Percentiles rank a stretch among this genome's conserved stretches.
Conservation (phyloP, 2,329 filamentous ascomycete genomes). For the Pseudogymnoascus sp. region DNA sequence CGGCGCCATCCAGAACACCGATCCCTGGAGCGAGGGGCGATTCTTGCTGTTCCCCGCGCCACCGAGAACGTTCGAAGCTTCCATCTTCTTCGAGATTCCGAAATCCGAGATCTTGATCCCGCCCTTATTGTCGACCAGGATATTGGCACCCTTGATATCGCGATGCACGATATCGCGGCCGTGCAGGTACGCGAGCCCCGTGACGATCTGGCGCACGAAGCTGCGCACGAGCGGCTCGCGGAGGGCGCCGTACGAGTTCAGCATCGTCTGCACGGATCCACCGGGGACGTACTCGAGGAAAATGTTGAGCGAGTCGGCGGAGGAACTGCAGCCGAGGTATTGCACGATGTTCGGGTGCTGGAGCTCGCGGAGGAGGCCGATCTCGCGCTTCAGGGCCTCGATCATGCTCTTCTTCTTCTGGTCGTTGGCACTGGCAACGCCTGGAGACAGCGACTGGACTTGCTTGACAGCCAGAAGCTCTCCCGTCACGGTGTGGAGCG, state of each 20-base stretch:
- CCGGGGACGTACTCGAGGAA: constrained; percentile 98
- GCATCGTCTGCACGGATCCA: constrained; percentile 95
- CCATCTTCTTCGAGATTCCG: constrained; percentile 95
- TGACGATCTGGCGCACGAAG: constrained; percentile 92
- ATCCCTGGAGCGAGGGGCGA: constrained; percentile 79
- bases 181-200: constrained; percentile 87
- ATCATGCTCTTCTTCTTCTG: constrained; percentile 97
- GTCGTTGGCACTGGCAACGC: constrained; percentile 72
- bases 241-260: constrained; percentile 94
- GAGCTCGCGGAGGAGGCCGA: constrained; percentile 83
- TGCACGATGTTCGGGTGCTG: constrained; percentile 97
- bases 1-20: constrained; percentile 99
- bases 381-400: constrained; percentile 91
- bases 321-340: constrained; percentile 90
- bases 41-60: constrained; percentile 60
- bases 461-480: constrained; percentile 98
- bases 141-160: constrained; percentile 98
- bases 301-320: constrained; percentile 91
- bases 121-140: constrained; percentile 97
- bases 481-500: constrained; percentile 88
- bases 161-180: constrained; percentile 93
- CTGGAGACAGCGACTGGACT: constrained; percentile 77
- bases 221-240: constrained; percentile 89
- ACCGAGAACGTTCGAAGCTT: constrained; percentile 75
- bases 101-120: constrained; percentile 99